Conservation (phyloP, 148 eudicot genomes). For the Rheum nobile region DNA sequence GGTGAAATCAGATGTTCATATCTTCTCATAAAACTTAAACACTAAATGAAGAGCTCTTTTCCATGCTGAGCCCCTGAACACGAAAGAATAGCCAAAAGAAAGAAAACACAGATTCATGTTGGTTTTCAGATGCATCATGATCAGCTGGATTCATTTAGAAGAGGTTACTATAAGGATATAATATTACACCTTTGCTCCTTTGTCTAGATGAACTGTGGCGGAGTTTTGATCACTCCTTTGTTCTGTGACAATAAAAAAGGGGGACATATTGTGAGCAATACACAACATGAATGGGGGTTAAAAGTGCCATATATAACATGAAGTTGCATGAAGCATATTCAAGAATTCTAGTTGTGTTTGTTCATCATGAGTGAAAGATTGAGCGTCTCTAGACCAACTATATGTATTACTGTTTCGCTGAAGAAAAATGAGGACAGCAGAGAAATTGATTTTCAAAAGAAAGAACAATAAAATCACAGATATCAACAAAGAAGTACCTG, state of each 20-base stretch:
- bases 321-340: background rate
- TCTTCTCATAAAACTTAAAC: background rate
- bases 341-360: background rate
- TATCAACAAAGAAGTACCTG: slow-evolving; percentile 29
- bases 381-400: no score
- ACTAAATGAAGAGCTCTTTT: background rate
- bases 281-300: no score
- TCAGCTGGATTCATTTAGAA: background rate
- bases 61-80: background rate
- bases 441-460: background rate
- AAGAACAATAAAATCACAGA: background rate
- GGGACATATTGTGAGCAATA: background rate
- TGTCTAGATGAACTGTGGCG: background rate
- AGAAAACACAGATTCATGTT: background rate
- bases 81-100: background rate
- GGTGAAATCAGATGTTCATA: background rate
- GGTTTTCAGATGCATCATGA: background rate
- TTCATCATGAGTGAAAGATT: no score
- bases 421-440: no score
- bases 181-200: background rate
- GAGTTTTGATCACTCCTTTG: background rate
- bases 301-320: background rate
- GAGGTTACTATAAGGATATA: background rate
- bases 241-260: background rate
- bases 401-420: no score